phyloP scores from a whole-genome alignment of 164 flowering plant genomes.

The grape (Vitis vinifera) region ASM3070453v1 NC_081816.1:2348001-2348500 shows the following conservation, averaged over 20 bases:
- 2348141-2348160: constrained; percentile 36
- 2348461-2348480: constrained; percentile 55
- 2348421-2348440: constrained; percentile 46
- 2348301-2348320: constrained; percentile 58
- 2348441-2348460: constrained; percentile 50
- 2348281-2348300: constrained; percentile 59
- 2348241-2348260: constrained; percentile 53
- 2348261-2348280: constrained; percentile 50
- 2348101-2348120: constrained; percentile 32
- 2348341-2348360: constrained; percentile 43
- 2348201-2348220: constrained; percentile 50
- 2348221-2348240: constrained; percentile 53
- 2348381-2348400: constrained; percentile 50
- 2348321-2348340: constrained; percentile 55
- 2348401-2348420: constrained; percentile 48
- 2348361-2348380: constrained; percentile 52
- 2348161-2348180: constrained; percentile 45
- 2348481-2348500: constrained; percentile 59
- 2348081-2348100: constrained; percentile 44
- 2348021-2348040: constrained; percentile 50
- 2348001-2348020: constrained; percentile 40
- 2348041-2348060: constrained; percentile 46
- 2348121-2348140: constrained; percentile 29
- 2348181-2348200: constrained; percentile 54
- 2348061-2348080: constrained; percentile 55